Evolutionary conservation across 1,284 basidiomycete species (phyloP), one percentile per base, ranked within the genome.

Genomic region (Marasmius sp.): DNA sequence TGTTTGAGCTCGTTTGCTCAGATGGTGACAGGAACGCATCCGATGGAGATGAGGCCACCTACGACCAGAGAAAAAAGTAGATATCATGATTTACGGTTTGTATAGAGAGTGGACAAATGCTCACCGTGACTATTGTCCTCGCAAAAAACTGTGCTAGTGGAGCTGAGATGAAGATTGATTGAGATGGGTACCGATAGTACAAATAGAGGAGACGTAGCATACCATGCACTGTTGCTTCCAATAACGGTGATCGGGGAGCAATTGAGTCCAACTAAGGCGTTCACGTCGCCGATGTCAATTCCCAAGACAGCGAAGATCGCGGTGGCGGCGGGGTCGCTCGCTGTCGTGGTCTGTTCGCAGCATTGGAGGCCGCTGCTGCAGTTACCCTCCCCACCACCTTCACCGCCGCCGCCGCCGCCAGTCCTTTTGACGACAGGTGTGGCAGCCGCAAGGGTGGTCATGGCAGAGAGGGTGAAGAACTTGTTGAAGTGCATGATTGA

Each of bases 401-500:
- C 27, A 27, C 27, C 27, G 5, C 27, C 27, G 2, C 5, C 27
- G 41, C 6, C 57, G 58, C 47, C 51, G 60, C 54, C 27, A 27
- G 27, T 27, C 5, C 27, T 27, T 27, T 5, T 27, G 27, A 27
- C 27, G 27, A 37, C 47, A 14, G 63, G 58, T 27, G 58, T 64
- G 58, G 63, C 63, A 41, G 55, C 63, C 50, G 61, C 63, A 60
- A 64, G 61, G 55, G 2, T 27, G 5, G 27, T 27, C 27, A 27
- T 38, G 52, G 43, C 57, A 55, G 27, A 27, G 27, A 27, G 27
- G 27, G 27, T 5, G 27, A 27, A 54, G 51, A 43, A 43, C 41
- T 45, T 43, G 51, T 58, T 62, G 57, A 62, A 62, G 36, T 58
- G 51, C 61, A 61, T 61, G 52, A 16, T 58, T 5, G n/a, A n/a